Percentiles rank a stretch among this genome's conserved stretches.
Conservation (phyloP, 192 early-diverging fungal species). For the Entomortierella chlamydospora region DNA sequence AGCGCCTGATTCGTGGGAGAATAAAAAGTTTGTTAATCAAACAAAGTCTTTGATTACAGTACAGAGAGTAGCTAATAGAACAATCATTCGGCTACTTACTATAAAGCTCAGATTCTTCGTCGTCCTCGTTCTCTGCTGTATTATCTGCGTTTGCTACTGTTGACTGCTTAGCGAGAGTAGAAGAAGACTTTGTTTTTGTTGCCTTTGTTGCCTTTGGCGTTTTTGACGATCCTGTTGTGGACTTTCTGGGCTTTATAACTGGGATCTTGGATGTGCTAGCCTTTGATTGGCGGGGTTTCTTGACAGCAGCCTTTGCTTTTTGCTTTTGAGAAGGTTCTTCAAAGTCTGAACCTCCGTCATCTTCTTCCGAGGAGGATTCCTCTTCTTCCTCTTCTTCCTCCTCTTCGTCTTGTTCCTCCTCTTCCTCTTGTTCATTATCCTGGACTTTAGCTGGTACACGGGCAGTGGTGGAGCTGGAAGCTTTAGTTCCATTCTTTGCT, state of each 20-base stretch:
- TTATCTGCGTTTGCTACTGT: not conserved
- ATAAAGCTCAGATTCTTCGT: slow-evolving; percentile 31
- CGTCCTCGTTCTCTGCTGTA: not conserved
- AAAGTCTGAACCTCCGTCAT: slow-evolving; percentile 32
- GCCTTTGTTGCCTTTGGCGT: not conserved
- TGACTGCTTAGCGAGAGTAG: not conserved
- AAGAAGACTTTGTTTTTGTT: not conserved
- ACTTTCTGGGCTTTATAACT: slow-evolving; percentile 8
- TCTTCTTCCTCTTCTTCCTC: slow-evolving; percentile 16
- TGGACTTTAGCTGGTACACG: not conserved
- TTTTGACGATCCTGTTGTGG: slow-evolving; percentile 5
- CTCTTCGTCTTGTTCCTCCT: slow-evolving; percentile 11
- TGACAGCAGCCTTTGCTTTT: not conserved
- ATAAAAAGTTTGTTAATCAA: too few relatives aligned
- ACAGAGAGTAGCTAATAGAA: too few relatives aligned
- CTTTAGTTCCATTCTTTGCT: slow-evolving; percentile 41
- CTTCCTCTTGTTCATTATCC: slow-evolving; percentile 10
- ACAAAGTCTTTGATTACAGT: too few relatives aligned
- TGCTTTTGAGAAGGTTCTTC: slow-evolving; percentile 27
- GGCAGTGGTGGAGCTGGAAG: not conserved
- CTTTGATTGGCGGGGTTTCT: slow-evolving; percentile 6
- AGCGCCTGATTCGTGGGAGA: slow-evolving; percentile 21
- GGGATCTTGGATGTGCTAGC: slow-evolving; percentile 4
- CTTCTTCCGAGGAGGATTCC: slow-evolving; percentile 20
- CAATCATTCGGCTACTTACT: slow-evolving; percentile 9